Evolutionary conservation across 2,329 filamentous ascomycete species (phyloP), one percentile per base, ranked within the genome.

Genomic region (Geosmithia flava): DNA sequence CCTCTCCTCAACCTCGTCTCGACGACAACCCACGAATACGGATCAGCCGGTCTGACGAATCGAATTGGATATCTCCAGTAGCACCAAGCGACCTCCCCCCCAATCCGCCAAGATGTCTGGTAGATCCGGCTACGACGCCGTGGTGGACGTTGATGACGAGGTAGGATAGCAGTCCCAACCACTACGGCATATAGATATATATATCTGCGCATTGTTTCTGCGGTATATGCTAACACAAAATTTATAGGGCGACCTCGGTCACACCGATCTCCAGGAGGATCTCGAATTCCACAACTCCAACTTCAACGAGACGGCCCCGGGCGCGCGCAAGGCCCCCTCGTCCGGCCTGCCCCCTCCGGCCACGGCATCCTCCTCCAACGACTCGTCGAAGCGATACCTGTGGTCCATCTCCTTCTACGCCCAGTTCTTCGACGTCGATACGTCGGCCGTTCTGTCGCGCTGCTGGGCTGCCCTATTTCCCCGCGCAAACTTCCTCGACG

Each of bases 381-480:
- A 53, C 17, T 64, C 65, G n/a, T 75, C 78, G 51, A 97, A 97
- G 69, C 87, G 87, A 60, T 89, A 84, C 70, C 85, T 97, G 54
- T 98, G 93, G 93, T 82, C 82, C 44, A 74, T 97, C 53, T 81
- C 81, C 50, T 98, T 95, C 74, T 98, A 98, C 71, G 81, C 89
- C 49, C 93, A 95, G 69, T 97, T 93, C 78, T 98, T 98, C 70
- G 93, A 98, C 62, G 91, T 98, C 54, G 93, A 98, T 68, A 97
- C 93, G 1, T 83, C 79, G 51, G 87, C 93, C 47, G 90, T 98
- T 19, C 70, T 96, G 49, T 76, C 83, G 59, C 85, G 93, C 55
- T 97, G 93, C 68, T 83, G 82, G 66, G 85, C 89, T 1, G 83
- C 91, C n/a, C 71, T 97, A 40, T 95, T 85, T 66, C 93, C 93